phyloP scores from a whole-genome alignment of 495 filamentous ascomycete species.

The Penicillium crystallinum region DNA sequence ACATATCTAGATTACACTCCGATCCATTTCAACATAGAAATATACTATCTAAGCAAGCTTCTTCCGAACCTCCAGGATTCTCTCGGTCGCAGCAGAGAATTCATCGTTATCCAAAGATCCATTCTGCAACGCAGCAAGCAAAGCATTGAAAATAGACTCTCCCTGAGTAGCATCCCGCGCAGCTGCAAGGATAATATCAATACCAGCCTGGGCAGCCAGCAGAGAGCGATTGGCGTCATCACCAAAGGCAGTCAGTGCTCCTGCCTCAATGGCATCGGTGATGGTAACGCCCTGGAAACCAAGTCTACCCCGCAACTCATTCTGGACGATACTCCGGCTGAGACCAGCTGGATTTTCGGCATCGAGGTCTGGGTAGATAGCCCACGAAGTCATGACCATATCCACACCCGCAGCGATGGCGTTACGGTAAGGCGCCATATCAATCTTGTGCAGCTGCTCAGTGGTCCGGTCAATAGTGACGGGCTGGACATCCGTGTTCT shows the following conservation, averaged over 20 bases:
- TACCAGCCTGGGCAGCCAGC: constrained; percentile 25
- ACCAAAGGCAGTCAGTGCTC: constrained; percentile 24
- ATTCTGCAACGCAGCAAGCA: constrained; percentile 21
- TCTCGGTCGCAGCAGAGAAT: constrained; percentile 17
- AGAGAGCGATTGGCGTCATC: constrained; percentile 18
- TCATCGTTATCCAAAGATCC: constrained; percentile 11
- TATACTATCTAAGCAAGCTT: constrained; percentile 7
- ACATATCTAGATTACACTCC: too few species aligned
- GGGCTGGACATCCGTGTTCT: constrained; percentile 29
- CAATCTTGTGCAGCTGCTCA: constrained; percentile 18
- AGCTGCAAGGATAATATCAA: constrained; percentile 32
- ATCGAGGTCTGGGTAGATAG: constrained; percentile 30
- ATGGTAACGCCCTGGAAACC: constrained; percentile 30
- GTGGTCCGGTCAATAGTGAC: constrained; percentile 26
- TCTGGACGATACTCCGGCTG: constrained; percentile 25
- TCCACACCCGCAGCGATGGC: constrained; percentile 28
- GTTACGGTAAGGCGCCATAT: constrained; percentile 22
- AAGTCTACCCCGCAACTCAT: constrained; percentile 26
- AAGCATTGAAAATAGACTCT: constrained; percentile 17
- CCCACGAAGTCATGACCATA: constrained; percentile 37
- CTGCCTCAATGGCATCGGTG: constrained; percentile 35
- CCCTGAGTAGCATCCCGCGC: constrained; percentile 28
- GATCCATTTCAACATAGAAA: background rate
- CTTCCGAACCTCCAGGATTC: constrained; percentile 20
- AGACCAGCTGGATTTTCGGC: constrained; percentile 25